phyloP scores from a whole-genome alignment of 139 green algal genomes.

The Coccomyxa sp. region DNA sequence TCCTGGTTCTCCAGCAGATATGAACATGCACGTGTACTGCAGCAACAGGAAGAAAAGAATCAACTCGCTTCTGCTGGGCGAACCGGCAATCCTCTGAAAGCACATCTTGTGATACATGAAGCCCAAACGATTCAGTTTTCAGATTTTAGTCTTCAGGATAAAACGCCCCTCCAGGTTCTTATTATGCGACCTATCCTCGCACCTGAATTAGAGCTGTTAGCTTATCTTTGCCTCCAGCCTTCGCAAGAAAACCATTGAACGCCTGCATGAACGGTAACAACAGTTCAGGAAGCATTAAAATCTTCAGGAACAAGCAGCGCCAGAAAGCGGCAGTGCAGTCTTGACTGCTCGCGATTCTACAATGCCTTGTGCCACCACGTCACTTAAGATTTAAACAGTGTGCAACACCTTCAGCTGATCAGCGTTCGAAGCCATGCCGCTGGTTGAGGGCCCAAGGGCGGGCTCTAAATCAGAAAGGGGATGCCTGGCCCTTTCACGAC shows the following conservation, averaged over 20 bases:
- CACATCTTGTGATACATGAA: too few species aligned
- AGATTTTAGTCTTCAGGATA: too few species aligned
- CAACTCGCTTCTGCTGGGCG: neutral
- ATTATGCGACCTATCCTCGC: neutral
- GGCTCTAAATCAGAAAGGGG: too few species aligned
- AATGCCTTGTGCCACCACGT: neutral
- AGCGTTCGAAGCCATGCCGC: neutral
- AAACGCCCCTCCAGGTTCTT: too few species aligned
- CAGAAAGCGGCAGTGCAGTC: too few species aligned
- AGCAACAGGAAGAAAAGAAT: neutral
- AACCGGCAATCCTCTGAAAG: neutral
- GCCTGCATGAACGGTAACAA: slow-evolving; percentile 37
- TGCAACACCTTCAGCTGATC: slow-evolving; percentile 7
- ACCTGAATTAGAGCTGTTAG: slow-evolving; percentile 85
- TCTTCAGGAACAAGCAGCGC: neutral
- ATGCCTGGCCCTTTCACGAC: too few species aligned
- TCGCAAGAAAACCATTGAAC: slow-evolving; percentile 78
- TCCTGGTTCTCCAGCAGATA: slow-evolving; percentile 76
- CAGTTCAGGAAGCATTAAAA: neutral
- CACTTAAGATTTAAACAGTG: neutral
- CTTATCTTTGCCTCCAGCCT: slow-evolving; percentile 93
- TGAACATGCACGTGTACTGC: slow-evolving; percentile 89
- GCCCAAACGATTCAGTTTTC: too few species aligned
- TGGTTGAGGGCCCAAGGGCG: too few species aligned
- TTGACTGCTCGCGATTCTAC: too few species aligned